Conservation (phyloP, 345 rosid species). For the Iberis pinnata region DNA sequence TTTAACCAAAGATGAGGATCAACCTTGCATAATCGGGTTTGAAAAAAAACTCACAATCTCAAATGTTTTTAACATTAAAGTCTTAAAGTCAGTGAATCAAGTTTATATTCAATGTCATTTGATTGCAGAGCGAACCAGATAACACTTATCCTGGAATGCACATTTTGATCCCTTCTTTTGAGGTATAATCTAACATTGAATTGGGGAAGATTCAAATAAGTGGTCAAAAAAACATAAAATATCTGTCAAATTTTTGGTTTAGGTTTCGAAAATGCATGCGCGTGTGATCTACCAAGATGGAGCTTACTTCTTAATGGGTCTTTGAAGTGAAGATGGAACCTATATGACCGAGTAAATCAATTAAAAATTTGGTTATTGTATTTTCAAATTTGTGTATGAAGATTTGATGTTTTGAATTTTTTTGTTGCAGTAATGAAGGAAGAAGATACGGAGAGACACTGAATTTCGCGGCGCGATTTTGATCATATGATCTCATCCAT, state of each 20-base stretch:
- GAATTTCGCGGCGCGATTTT: slow-evolving; percentile 48
- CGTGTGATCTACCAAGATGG: slow-evolving; percentile 65
- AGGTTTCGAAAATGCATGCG: slow-evolving; percentile 79
- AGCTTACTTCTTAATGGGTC: slow-evolving; percentile 60
- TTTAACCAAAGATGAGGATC: slow-evolving; percentile 51
- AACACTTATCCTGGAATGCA: slow-evolving; percentile 45
- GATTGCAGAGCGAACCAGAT: slow-evolving; percentile 50
- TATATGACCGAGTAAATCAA: slow-evolving; percentile 61
- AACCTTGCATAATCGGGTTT: slow-evolving; percentile 60
- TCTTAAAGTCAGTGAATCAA: too few species aligned
- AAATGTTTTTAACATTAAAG: neutral
- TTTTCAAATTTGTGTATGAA: slow-evolving; percentile 7
- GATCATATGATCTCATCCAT: slow-evolving; percentile 45
- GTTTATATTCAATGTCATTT: too few species aligned
- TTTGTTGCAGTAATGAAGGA: slow-evolving; percentile 52
- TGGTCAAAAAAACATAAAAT: neutral
- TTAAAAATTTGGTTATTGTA: neutral
- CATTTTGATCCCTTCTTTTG: slow-evolving; percentile 46
- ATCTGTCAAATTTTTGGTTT: slow-evolving; percentile 11
- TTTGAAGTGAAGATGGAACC: slow-evolving; percentile 66
- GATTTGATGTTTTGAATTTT: too few species aligned
- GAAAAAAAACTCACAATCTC: neutral
- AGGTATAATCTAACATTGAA: slow-evolving; percentile 37
- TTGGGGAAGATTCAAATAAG: neutral
- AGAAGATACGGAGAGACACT: slow-evolving; percentile 44